Evolutionary conservation across 495 filamentous ascomycete species (phyloP), one percentile per base, ranked within the genome.

Genomic region (Hypomontagnella monticulosa): DNA sequence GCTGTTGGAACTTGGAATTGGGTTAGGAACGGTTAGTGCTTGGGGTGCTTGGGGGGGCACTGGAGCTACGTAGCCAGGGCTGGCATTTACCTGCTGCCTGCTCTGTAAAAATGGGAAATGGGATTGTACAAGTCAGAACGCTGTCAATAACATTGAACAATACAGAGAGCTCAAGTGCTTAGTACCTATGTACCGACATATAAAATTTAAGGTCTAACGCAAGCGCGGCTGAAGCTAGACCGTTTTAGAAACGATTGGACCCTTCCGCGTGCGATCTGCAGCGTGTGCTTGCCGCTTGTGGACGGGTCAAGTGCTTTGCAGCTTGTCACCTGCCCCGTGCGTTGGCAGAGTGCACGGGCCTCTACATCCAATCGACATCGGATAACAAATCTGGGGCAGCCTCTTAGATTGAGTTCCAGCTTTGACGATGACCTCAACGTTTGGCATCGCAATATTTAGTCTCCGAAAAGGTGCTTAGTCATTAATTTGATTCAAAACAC

Each of bases 201-300:
- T 30, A 8, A 49, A 58, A 49, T n/a, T 40, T 32, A 43, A 54
- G 32, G 41, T 62, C 38, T 23, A 57, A 44, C 40, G 11, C 30
- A 64, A 46, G 43, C 43, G 56, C 63, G 63, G 63, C 56, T 60
- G 49, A 66, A 15, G 23, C 56, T 66, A 61, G 46, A 61, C 63
- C 51, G 16, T 61, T 61, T 66, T 61, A 46, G 63, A 66, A 61
- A 42, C 44, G 10, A 27, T 18, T 57, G 47, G 63, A 51, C 63
- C 63, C 63, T 61, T 64, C 53, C 53, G 37, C 16, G 52, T 57
- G 46, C 36, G 53, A 57, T 57, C 61, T 46, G 52, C 60, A 40
- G 23, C 18, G 18, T 55, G 50, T 41, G 58, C 49, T 62, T 55
- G 42, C 50, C 33, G 53, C 40, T 47, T 53, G 41, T 47, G 40